Percentiles rank a stretch among this genome's conserved stretches.
Evolutionary conservation across 176 grass and related monocot genomes (phyloP).

Genomic region (Juncus effusus): DNA sequence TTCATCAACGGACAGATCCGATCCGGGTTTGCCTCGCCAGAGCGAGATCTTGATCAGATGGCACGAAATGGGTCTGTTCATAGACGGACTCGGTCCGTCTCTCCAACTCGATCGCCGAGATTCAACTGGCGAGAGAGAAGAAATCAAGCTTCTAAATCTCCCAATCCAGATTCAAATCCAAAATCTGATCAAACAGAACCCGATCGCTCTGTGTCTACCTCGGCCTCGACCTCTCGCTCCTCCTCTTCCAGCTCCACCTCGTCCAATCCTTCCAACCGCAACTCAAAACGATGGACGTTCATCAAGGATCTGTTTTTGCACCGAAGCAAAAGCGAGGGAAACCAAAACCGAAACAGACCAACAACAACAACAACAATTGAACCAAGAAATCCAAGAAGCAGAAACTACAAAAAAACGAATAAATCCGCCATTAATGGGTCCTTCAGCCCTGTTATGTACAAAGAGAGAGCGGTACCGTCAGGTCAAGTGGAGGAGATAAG

Average conservation of each 20-base stretch:
- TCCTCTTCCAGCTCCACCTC: conserved; percentile 23
- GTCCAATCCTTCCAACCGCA: conserved; percentile 6
- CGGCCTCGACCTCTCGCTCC: conserved; percentile 25
- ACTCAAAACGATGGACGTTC: conserved; percentile 32
- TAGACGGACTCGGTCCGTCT: conserved; percentile 36
- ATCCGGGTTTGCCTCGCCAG: conserved; percentile 6
- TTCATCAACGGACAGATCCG: conserved; percentile 39
- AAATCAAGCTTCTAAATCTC: not conserved
- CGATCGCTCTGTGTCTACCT: not conserved
- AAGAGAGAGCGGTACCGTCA: conserved; percentile 21
- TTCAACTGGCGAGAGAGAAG: conserved; percentile 21
- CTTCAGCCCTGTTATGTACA: not conserved
- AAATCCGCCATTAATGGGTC: not conserved
- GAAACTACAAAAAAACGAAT: not conserved
- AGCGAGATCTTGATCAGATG: not conserved
- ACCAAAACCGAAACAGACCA: not conserved
- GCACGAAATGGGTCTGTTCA: conserved; percentile 4
- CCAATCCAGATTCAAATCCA: not conserved
- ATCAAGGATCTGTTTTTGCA: conserved; percentile 33
- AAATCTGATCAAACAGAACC: conserved; percentile 1
- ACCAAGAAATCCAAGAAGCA: not conserved
- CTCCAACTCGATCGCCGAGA: conserved; percentile 13
- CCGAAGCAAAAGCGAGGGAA: conserved; percentile 38
- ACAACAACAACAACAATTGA: not conserved
- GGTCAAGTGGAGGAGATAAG: conserved; percentile 22